Evolutionary conservation across 2,329 filamentous ascomycete species (phyloP), one percentile per base, ranked within the genome.

Genomic region (Nemania diffusa): DNA sequence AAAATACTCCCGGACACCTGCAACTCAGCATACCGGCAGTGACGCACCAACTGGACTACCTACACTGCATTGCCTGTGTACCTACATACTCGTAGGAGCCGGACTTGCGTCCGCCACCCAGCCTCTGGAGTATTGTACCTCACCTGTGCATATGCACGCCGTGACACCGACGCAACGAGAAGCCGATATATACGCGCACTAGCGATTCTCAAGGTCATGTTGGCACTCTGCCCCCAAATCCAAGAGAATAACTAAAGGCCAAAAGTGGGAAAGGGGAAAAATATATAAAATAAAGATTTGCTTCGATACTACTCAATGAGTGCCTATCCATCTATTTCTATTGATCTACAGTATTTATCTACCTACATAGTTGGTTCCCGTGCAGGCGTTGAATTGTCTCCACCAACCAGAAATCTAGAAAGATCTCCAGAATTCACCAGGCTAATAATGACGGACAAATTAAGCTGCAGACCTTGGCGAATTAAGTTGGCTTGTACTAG

Each of bases 381-480:
- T n/a, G n/a, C n/a, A n/a, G n/a, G n/a, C n/a, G n/a, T n/a, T n/a
- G n/a, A n/a, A n/a, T 51, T 32, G 5, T 37, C 15, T 37, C 11
- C 51, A 53, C 51, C 51, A 53, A 53, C 20, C 51, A 53, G 29
- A 53, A 27, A 20, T 13, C 22, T 37, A 53, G 17, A 53, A 53
- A 27, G 48, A 20, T 26, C 29, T 22, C 6, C 15, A 20, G n/a
- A 15, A 22, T 2, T 24, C 4, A 29, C 22, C 27, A 15, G n/a
- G 51, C 51, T 53, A 53, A 34, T 29, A 15, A 7, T 2, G 13
- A 24, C 17, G 13, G 37, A 42, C 50, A 53, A 55, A 61, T 53
- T 53, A 46, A 53, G 50, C 58, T 46, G 11, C 9, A 46, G 42
- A 55, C 29, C 9, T 34, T 60, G 8, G 13, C 46, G 46, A 29